Percentiles rank a stretch among this genome's conserved stretches.
Evolutionary conservation across 176 grass and related monocot species (phyloP).

Genomic region (Aegilops umbellulata): DNA sequence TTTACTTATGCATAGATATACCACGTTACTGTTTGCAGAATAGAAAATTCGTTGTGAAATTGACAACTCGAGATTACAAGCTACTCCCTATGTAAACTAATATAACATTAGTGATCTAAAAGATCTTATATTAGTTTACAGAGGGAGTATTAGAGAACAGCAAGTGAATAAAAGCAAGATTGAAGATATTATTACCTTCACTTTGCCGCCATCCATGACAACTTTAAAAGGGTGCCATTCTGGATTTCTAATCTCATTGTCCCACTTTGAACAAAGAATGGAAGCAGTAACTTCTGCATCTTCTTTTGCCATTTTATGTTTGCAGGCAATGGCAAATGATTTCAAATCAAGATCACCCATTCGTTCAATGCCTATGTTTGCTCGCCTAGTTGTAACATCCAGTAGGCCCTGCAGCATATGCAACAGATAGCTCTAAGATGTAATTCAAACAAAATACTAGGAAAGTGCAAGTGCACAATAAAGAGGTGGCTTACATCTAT

Average conservation of each 20-base stretch:
- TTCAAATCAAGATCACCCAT: constrained; percentile 63
- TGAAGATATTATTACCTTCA: constrained; percentile 13
- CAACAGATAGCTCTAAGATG: not conserved
- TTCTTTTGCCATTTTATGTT: constrained; percentile 26
- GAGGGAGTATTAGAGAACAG: not conserved
- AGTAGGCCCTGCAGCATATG: not conserved
- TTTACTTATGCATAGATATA: not conserved
- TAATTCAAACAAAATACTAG: too few relatives aligned
- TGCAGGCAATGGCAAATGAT: constrained; percentile 44
- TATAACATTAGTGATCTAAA: too few relatives aligned
- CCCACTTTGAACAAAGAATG: constrained; percentile 49
- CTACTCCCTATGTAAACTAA: too few relatives aligned
- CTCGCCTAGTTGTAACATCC: not conserved
- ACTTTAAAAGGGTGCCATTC: constrained; percentile 63
- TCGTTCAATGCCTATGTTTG: constrained; percentile 39
- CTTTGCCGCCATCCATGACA: constrained; percentile 28
- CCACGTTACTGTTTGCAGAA: not conserved
- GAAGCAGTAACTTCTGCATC: constrained; percentile 36
- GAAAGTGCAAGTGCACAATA: not conserved
- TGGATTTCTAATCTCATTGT: constrained; percentile 47
- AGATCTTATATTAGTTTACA: too few relatives aligned
- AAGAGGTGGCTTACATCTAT: constrained; percentile 3
- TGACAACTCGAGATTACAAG: not conserved
- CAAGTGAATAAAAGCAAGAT: not conserved
- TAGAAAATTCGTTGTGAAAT: not conserved